Evolutionary conservation across 129 eudicot genomes (phyloP), one percentile per base, ranked within the genome.

Genomic region (Escallonia rubra): DNA sequence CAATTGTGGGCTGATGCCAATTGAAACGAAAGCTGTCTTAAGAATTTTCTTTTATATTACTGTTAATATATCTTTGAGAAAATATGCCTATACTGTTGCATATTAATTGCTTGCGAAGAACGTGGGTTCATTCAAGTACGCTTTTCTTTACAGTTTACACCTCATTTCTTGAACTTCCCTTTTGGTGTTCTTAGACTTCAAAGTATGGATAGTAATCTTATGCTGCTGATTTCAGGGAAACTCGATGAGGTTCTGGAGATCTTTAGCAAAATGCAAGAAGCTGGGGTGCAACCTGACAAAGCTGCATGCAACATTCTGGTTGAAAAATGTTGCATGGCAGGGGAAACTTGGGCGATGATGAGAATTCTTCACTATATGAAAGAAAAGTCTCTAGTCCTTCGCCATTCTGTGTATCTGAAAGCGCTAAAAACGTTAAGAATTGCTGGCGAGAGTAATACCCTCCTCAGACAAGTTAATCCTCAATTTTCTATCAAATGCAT

Each of bases 251-350:
- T 74, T 68, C 45, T 88, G 68, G 95, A 91, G 64, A 84, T 91
- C 65, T 91, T 91, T 72, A 70, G 67, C 71, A 86, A 80, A 84
- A 88, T 87, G 96, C 59, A 54, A 54, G 59, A 54, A 41, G 93
- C 96, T 72, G 87, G 95, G n/a, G 96, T 86, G 48, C 87, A 69
- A 63, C 98, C 98, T 53, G 98, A 91, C 74, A 91, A 91, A 81
- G 98, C 98, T 54, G 63, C 96, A 57, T 91, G 98, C 84, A 91
- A 91, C 71, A 88, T 91, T 68, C 55, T 91, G 77, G 71, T 88
- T 48, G 87, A 80, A 55, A 82, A 59, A 64, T 91, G 83, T 72
- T 74, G 91, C 78, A 86, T 71, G 70, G 71, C 83, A 38, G 81
- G 87, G 62, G 90, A 88, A 81, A 84, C 78, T 46, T 59, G 77